Conservation (phyloP, 768 basidiomycete genomes). For the Suillus subaureus region DNA sequence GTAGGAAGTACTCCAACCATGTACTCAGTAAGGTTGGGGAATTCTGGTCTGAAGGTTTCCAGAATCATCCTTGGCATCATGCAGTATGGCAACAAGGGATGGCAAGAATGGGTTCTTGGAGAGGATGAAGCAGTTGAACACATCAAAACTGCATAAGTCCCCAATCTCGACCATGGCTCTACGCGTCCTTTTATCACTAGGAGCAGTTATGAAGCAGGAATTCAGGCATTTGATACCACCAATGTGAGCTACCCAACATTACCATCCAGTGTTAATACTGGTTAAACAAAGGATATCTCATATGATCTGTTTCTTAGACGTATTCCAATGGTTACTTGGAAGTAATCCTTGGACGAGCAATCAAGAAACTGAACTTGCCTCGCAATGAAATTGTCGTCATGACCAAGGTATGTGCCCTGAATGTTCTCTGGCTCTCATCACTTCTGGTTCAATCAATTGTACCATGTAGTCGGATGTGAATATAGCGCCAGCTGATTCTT, state of each 20-base stretch:
- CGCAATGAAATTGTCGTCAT: constrained; percentile 76
- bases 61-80: constrained; percentile 52
- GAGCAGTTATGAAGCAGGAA: constrained; percentile 37
- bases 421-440: background rate
- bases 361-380: constrained; percentile 67
- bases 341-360: constrained; percentile 67
- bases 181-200: background rate
- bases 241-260: constrained; percentile 24
- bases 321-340: constrained; percentile 73
- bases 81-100: constrained; percentile 47
- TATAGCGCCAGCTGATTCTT: constrained; percentile 15
- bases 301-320: constrained; percentile 35
- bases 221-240: constrained; percentile 38
- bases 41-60: constrained; percentile 53
- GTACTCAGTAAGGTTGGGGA: constrained; percentile 42
- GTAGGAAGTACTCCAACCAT: background rate
- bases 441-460: constrained; percentile 31
- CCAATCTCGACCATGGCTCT: background rate
- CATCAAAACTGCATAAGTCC: constrained; percentile 48
- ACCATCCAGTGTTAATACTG: background rate
- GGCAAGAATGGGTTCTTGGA: constrained; percentile 55
- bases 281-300: background rate
- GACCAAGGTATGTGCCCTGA: constrained; percentile 56
- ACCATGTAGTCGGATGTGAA: constrained; percentile 39
- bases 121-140: constrained; percentile 49